Conservation (phyloP, 176 grass and related monocot genomes). For the Chloris gayana region DNA sequence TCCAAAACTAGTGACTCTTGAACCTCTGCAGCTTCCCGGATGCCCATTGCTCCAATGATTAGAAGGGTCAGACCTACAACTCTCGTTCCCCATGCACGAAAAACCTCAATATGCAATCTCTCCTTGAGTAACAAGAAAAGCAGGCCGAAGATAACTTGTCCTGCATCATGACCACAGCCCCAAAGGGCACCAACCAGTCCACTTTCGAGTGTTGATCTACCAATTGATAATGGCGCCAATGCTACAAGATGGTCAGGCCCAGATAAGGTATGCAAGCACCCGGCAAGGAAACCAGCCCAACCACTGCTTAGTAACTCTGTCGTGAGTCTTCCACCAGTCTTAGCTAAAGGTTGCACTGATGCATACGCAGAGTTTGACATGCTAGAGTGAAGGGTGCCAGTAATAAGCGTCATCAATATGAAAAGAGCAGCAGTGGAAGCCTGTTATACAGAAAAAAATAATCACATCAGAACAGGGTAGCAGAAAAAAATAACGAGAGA, state of each 20-base stretch:
- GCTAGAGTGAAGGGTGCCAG: slow-evolving; percentile 40
- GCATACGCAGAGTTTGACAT: slow-evolving; percentile 58
- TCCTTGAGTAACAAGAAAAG: slow-evolving; percentile 95
- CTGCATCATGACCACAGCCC: slow-evolving; percentile 97
- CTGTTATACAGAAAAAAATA: slow-evolving; percentile 33
- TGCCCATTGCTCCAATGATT: slow-evolving; percentile 78
- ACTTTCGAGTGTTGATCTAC: slow-evolving; percentile 81
- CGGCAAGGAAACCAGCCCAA: slow-evolving; percentile 90
- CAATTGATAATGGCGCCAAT: slow-evolving; percentile 85
- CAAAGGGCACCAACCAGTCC: slow-evolving; percentile 96
- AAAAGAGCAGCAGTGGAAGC: slow-evolving; percentile 52
- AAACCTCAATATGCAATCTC: slow-evolving; percentile 85
- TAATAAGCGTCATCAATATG: slow-evolving; percentile 42
- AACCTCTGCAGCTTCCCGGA: slow-evolving; percentile 68
- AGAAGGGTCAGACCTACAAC: slow-evolving; percentile 94
- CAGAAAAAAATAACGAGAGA: neutral
- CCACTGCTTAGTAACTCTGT: slow-evolving; percentile 81
- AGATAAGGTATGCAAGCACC: slow-evolving; percentile 95
- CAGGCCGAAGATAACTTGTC: slow-evolving; percentile 93
- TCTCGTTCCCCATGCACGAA: slow-evolving; percentile 84
- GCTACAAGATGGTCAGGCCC: slow-evolving; percentile 97
- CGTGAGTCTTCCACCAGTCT: slow-evolving; percentile 50
- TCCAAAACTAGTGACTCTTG: slow-evolving; percentile 59
- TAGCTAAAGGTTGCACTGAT: slow-evolving; percentile 42
- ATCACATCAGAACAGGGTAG: slow-evolving; percentile 2